Evolutionary conservation across 345 rosid species (phyloP).

Genomic region (Eucalyptus pauciflora): DNA sequence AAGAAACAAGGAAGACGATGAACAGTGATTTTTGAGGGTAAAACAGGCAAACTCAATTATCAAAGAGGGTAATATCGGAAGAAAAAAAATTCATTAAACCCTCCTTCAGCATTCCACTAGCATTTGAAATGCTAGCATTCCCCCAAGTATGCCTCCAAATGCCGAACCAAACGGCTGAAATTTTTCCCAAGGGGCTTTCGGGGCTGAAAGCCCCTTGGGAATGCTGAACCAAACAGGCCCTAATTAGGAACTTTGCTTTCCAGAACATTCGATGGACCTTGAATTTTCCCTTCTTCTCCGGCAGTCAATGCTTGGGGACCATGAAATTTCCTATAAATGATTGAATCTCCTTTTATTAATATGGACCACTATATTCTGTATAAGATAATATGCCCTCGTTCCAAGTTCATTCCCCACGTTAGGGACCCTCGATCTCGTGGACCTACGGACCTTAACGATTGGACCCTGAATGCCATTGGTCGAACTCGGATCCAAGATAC

Average conservation of each 20-base stretch:
- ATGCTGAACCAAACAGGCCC: too few species aligned
- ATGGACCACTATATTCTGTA: not conserved
- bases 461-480: not conserved
- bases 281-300: not conserved
- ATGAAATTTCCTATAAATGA: not conserved
- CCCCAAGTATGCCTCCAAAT: too few species aligned
- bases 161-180: too few species aligned
- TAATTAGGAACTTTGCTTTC: not conserved
- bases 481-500: not conserved
- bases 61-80: too few species aligned
- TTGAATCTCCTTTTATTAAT: not conserved
- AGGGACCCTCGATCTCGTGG: not conserved
- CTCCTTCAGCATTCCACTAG: too few species aligned
- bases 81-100: too few species aligned
- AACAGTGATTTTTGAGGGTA: too few species aligned
- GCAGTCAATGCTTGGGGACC: not conserved
- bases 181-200: too few species aligned
- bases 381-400: not conserved
- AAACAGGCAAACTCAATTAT: too few species aligned
- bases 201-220: too few species aligned
- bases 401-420: not conserved
- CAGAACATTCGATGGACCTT: not conserved
- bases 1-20: too few species aligned
- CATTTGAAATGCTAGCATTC: too few species aligned
- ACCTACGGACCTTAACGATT: not conserved